Evolutionary conservation across 228 moss, liverwort and hornwort species (phyloP).

Genomic region (Sphagnum magellanicum): DNA sequence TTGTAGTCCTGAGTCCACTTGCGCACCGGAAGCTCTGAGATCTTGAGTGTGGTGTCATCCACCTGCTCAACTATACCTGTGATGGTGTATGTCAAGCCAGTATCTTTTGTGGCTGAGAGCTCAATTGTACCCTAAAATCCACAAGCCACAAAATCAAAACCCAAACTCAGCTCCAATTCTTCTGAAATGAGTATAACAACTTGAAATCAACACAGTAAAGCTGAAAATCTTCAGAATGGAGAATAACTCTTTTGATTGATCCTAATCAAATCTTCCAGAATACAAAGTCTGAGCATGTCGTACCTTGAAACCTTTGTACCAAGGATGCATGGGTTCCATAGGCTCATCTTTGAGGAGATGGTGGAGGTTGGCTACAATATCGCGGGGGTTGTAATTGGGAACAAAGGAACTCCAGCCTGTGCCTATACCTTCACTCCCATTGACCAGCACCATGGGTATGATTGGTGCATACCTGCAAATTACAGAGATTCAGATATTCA

Average conservation of each 20-base stretch:
- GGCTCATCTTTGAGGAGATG: conserved; percentile 52
- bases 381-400: conserved; percentile 88
- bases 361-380: conserved; percentile 66
- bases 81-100: conserved; percentile 75
- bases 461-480: conserved; percentile 71
- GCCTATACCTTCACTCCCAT: conserved; percentile 97
- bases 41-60: conserved; percentile 72
- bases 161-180: neutral
- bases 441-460: conserved; percentile 87
- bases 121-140: conserved; percentile 68
- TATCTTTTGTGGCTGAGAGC: conserved; percentile 77
- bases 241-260: neutral
- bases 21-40: conserved; percentile 91
- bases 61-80: conserved; percentile 80
- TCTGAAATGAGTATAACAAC: no score
- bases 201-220: no score
- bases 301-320: conserved; percentile 99
- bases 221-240: neutral
- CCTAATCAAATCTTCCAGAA: neutral
- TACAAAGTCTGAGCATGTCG: neutral
- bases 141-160: neutral
- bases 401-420: conserved; percentile 98
- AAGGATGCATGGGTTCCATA: conserved; percentile 79
- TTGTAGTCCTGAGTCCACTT: conserved; percentile 99
- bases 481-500: neutral